phyloP scores from a whole-genome alignment of 208 protist species.

The Acanthamoeba healyi region DNA sequence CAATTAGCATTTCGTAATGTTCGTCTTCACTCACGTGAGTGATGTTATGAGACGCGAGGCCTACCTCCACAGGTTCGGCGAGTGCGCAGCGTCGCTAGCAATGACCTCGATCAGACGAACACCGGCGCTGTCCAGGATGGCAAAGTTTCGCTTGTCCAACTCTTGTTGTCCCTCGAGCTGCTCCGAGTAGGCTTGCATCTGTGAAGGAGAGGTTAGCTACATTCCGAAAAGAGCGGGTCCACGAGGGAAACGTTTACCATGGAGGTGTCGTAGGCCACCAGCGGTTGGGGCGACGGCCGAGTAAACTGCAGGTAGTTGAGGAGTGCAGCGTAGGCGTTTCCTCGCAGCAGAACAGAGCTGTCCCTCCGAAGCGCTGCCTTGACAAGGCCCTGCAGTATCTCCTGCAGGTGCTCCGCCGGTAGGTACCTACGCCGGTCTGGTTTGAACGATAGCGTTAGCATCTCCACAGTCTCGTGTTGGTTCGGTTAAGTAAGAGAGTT shows the following conservation, averaged over 20 bases:
- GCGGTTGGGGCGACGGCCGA: background rate
- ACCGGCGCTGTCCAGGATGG: conserved; percentile 69
- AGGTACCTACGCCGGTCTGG: background rate
- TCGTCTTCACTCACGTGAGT: background rate
- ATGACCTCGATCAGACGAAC: conserved; percentile 58
- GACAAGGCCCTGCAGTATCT: conserved; percentile 28
- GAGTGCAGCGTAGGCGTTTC: conserved; percentile 61
- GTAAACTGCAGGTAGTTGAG: conserved; percentile 77
- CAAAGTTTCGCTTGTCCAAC: conserved; percentile 47
- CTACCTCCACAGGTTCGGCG: conserved; percentile 69
- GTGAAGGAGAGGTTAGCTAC: background rate
- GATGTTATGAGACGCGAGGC: background rate
- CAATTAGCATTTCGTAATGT: too few species aligned
- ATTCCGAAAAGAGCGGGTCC: background rate
- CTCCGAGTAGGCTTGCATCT: background rate
- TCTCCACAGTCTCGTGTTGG: background rate
- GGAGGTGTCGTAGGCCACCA: conserved; percentile 21
- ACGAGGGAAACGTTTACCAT: background rate
- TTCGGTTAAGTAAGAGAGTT: background rate
- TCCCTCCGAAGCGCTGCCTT: conserved; percentile 12
- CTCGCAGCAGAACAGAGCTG: conserved; percentile 41
- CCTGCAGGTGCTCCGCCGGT: conserved; percentile 1
- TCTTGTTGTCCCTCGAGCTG: conserved; percentile 31
- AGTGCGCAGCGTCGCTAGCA: conserved; percentile 26
- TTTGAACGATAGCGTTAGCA: background rate